Base-by-base conservation (phyloP, 2,329 filamentous ascomycete genomes). In the Sporothrix variecibatus region DNA sequence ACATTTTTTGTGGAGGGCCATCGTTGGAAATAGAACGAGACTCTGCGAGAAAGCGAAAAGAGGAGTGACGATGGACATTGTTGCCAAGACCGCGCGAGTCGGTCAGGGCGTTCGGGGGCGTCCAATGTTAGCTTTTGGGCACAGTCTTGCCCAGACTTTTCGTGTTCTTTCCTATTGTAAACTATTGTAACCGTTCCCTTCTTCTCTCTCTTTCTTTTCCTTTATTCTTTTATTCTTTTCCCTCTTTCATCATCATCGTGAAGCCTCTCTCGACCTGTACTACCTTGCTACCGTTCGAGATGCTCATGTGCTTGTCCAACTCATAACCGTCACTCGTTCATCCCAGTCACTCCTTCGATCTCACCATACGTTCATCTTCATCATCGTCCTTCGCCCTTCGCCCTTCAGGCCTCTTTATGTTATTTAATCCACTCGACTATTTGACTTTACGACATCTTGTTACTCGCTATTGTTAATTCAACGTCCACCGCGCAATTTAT, bases 291-390 rank as follows among this genome's bases (percentile, higher is more conserved):
- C 62, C 38, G 23, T 67, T 56, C 67, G 49, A 53, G 67, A 70
- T 70, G 67, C 67, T 56, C 49, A 40, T 26, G 67, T 53, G 43
- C 46, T 34, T 70, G 67, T 40, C 49, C 46, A 70, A 70, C 65
- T 49, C 46, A 49, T 68, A 68, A 68, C 23, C 65, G 65, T 51
- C 65, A 68, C 65, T 68, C 65, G 43, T 68, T 68, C 23, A 65
- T 46, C 9, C 43, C 17, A 31, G 56, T 60, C 60, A 17, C 34
- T 40, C 60, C 7, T 64, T 64, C 23, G 51, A 58, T 31, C 26
- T 43, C 20, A 34, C 34, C 5, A 34, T 34, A 34, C 34, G 8
- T 8, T 34, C 15, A 31, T 43, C 11, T 23, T 65, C 60, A 34
- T 2, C 34, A 2, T 15, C 20, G 23, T 20, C 38, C 34, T 7